phyloP scores from a whole-genome alignment of 352 stramenopile genomes.

The Aphanomyces stellatus region DNA sequence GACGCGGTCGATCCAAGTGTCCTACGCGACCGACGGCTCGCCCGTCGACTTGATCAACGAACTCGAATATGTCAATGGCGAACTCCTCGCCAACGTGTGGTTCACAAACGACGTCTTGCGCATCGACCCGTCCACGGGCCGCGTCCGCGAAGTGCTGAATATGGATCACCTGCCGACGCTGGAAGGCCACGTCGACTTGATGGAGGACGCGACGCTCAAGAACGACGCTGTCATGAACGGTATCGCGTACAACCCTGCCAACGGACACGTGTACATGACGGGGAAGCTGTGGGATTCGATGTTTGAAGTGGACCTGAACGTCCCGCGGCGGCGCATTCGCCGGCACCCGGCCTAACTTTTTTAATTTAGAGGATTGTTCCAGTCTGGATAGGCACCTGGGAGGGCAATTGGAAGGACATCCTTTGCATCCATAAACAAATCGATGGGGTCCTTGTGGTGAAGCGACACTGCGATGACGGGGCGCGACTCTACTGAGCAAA shows the following conservation, averaged over 20 bases:
- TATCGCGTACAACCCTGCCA: constrained; percentile 66
- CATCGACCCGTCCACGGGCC: constrained; percentile 59
- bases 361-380: too few species aligned
- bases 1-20: constrained; percentile 48
- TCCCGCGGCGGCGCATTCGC: not conserved
- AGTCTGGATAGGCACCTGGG: too few species aligned
- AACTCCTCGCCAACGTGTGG: constrained; percentile 85
- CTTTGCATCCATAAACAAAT: too few species aligned
- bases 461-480: too few species aligned
- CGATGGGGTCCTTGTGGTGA: too few species aligned
- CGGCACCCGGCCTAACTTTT: not conserved
- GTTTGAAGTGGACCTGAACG: constrained; percentile 57
- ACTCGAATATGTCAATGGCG: constrained; percentile 74
- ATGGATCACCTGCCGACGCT: constrained; percentile 50
- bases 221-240: constrained; percentile 83
- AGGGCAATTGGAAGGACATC: too few species aligned
- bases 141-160: constrained; percentile 63
- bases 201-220: constrained; percentile 27
- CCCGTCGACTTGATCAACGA: constrained; percentile 67
- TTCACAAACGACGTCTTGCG: constrained; percentile 62
- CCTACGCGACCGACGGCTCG: constrained; percentile 26
- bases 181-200: constrained; percentile 40
- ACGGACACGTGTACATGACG: constrained; percentile 57
- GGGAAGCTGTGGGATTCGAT: constrained; percentile 82
- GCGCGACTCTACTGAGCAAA: too few species aligned